These are phyloP conservation scores for Quercus lobata DNA, from an alignment of 331 rosid species.

Conservation along the genomic window DNA sequence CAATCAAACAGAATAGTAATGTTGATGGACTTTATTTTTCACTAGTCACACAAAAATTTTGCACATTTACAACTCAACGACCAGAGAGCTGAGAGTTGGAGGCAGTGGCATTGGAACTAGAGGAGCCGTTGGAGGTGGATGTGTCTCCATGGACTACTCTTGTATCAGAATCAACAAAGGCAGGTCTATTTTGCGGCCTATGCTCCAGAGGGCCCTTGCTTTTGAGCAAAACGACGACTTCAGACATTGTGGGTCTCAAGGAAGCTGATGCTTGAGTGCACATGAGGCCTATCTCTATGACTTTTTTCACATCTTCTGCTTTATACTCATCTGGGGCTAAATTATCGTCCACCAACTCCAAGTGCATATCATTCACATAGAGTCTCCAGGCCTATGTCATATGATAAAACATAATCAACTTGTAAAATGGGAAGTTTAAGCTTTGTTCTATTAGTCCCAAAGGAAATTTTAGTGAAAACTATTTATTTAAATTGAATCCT, in stretches of 20 bases:
- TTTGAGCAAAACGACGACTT: conserved; percentile 24
- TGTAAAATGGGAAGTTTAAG: too few species aligned
- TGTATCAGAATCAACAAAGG: conserved; percentile 20
- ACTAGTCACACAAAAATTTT: too few species aligned
- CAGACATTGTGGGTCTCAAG: conserved; percentile 33
- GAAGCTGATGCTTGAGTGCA: conserved; percentile 25
- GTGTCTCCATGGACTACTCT: conserved; percentile 1
- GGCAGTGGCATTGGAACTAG: conserved; percentile 24
- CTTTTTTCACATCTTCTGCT: conserved; percentile 17
- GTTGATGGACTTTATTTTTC: too few species aligned
- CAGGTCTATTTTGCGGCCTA: conserved; percentile 18
- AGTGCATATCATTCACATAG: conserved; percentile 13
- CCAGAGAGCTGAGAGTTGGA: conserved; percentile 24
- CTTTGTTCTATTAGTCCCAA: too few species aligned
- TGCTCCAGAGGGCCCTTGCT: not conserved
- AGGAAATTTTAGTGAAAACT: too few species aligned
- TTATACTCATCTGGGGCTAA: conserved; percentile 13
- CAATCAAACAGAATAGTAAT: too few species aligned
- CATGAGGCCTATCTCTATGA: conserved; percentile 27
- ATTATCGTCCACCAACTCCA: conserved; percentile 16
- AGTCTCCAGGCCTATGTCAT: conserved; percentile 25
- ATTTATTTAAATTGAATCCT: too few species aligned
- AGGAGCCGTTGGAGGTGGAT: conserved; percentile 23
- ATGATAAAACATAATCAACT: too few species aligned
- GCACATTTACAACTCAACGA: conserved; percentile 5